phyloP scores from a whole-genome alignment of 208 protist species.

The Trypanosoma grayi region DNA sequence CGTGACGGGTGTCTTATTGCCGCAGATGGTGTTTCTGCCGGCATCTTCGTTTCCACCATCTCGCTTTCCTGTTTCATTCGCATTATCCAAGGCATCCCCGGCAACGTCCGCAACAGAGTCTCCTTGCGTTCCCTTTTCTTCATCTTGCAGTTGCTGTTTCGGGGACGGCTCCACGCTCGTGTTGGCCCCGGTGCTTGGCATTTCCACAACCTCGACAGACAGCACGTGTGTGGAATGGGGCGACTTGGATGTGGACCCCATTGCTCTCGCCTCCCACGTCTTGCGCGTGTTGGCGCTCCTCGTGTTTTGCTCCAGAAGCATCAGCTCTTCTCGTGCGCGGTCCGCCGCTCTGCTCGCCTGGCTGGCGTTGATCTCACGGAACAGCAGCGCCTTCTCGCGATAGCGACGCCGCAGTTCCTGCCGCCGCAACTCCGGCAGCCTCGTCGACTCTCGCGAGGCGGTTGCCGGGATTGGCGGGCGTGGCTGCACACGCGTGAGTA shows the following conservation, averaged over 20 bases:
- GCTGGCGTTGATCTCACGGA: conserved; percentile 47
- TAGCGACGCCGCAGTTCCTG: conserved; percentile 56
- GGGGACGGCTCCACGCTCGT: not conserved
- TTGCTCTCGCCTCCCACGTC: not conserved
- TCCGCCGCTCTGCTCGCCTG: conserved; percentile 60
- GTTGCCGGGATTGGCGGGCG: conserved; percentile 53
- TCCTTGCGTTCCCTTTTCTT: not conserved
- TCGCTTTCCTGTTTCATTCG: not conserved
- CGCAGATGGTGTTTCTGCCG: not conserved
- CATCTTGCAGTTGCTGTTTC: not conserved
- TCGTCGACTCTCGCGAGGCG: conserved; percentile 33
- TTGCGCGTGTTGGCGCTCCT: not conserved
- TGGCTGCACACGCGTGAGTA: conserved; percentile 25
- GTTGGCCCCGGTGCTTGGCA: not conserved
- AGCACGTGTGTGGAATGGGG: not conserved
- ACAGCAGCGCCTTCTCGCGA: conserved; percentile 61
- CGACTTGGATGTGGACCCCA: not conserved
- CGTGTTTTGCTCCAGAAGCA: conserved; percentile 56
- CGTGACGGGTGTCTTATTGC: not conserved
- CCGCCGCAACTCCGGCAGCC: conserved; percentile 41
- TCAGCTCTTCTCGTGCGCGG: conserved; percentile 63
- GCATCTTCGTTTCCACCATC: not conserved
- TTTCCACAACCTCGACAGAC: not conserved
- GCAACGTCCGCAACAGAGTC: not conserved
- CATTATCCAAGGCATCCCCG: not conserved